Evolutionary conservation across 2,329 filamentous ascomycete species (phyloP).

Genomic region (Chaetomiaceae sp.): DNA sequence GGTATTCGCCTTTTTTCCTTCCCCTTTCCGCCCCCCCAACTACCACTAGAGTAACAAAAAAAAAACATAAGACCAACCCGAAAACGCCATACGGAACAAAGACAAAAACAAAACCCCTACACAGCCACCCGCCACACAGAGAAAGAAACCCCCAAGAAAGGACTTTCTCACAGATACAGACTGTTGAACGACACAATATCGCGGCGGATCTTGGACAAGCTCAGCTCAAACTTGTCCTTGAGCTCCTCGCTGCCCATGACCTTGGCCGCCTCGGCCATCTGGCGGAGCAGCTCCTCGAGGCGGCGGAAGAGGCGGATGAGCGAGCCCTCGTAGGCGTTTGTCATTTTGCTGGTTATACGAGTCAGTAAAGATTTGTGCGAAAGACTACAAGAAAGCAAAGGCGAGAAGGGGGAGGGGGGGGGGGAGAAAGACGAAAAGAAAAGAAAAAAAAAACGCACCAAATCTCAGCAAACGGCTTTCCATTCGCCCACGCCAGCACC

Average conservation of each 20-base stretch:
- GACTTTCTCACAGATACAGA: slow-evolving; percentile 26
- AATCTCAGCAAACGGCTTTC: slow-evolving; percentile 84
- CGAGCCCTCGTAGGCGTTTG: slow-evolving; percentile 94
- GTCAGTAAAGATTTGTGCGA: not conserved
- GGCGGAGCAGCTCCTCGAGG: slow-evolving; percentile 85
- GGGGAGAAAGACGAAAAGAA: not conserved
- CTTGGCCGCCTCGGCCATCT: slow-evolving; percentile 93
- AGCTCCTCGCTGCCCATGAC: slow-evolving; percentile 98
- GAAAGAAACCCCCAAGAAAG: too few species aligned
- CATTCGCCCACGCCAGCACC: slow-evolving; percentile 85
- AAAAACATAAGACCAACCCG: not conserved
- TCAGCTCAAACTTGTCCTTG: slow-evolving; percentile 84
- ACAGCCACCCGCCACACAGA: not conserved
- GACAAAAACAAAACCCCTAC: not conserved
- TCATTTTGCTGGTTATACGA: slow-evolving; percentile 70
- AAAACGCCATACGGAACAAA: not conserved
- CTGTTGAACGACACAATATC: slow-evolving; percentile 65
- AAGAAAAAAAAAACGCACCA: slow-evolving; percentile 60
- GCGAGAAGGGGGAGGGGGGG: not conserved
- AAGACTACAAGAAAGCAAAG: not conserved
- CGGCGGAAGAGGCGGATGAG: slow-evolving; percentile 94
- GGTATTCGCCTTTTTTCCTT: not conserved
- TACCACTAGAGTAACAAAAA: not conserved
- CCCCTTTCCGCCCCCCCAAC: not conserved
- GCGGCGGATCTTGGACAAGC: slow-evolving; percentile 77